Percentiles rank a stretch among this genome's conserved stretches.
Evolutionary conservation across 768 basidiomycete species (phyloP).

Genomic region (Hortiboletus campestris): DNA sequence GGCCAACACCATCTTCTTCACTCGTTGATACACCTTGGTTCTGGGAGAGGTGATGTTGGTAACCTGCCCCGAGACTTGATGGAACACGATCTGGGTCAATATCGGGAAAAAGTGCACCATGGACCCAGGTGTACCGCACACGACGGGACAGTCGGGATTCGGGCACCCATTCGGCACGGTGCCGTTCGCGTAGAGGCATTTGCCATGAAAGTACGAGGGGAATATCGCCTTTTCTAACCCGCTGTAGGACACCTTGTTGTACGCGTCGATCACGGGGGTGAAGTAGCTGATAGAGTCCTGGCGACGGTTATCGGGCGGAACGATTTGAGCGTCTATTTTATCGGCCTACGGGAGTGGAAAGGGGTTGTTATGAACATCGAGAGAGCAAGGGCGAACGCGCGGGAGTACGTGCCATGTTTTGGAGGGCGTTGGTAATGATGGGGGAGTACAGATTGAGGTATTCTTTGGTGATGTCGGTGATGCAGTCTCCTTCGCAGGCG

Average conservation of each 20-base stretch:
- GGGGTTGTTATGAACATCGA: not conserved
- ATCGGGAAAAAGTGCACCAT: conserved; percentile 63
- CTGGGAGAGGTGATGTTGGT: conserved; percentile 35
- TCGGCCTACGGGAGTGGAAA: conserved; percentile 28
- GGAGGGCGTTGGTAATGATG: conserved; percentile 40
- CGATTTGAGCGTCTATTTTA: conserved; percentile 33
- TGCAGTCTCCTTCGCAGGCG: conserved; percentile 74
- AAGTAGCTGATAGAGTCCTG: conserved; percentile 38
- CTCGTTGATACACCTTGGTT: conserved; percentile 40
- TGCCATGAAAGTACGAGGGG: conserved; percentile 72
- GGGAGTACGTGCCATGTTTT: conserved; percentile 41
- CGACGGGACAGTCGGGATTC: conserved; percentile 73
- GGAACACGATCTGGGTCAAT: conserved; percentile 49
- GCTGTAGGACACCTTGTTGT: conserved; percentile 42
- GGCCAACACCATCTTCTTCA: conserved; percentile 42
- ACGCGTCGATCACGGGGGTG: conserved; percentile 46
- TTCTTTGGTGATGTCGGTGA: conserved; percentile 54
- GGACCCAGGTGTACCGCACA: conserved; percentile 82
- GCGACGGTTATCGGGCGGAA: conserved; percentile 29
- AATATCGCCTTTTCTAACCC: conserved; percentile 60
- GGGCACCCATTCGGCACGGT: conserved; percentile 69
- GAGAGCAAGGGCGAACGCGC: no score
- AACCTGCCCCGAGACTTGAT: conserved; percentile 38
- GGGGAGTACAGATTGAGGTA: conserved; percentile 49
- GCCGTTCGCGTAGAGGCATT: conserved; percentile 54